Conservation (phyloP, 2,329 filamentous ascomycete genomes). For the Emmonsia crescens region DNA sequence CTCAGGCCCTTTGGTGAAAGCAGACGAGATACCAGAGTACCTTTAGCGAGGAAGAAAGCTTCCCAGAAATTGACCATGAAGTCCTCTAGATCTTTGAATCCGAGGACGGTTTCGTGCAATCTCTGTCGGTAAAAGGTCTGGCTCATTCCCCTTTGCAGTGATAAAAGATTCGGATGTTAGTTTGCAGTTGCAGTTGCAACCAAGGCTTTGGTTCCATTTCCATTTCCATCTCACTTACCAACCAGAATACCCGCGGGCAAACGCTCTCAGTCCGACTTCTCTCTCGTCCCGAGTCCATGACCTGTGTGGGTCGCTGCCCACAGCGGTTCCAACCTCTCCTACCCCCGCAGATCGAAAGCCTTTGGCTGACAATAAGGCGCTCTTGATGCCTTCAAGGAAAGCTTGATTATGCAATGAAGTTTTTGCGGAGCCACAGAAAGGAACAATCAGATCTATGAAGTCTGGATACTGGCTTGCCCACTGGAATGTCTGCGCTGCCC, state of each 20-base stretch:
- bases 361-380: conserved; percentile 48
- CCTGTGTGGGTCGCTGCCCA: conserved; percentile 29
- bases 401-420: conserved; percentile 58
- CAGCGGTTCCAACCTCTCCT: conserved; percentile 34
- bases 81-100: conserved; percentile 58
- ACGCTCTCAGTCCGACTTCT: conserved; percentile 53
- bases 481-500: conserved; percentile 54
- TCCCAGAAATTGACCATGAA: conserved; percentile 72
- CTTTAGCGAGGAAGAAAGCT: conserved; percentile 58
- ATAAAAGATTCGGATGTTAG: background rate
- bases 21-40: too few species aligned
- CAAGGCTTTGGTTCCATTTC: background rate
- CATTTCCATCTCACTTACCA: conserved; percentile 34
- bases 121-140: conserved; percentile 67
- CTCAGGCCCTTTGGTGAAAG: background rate
- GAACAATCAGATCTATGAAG: conserved; percentile 54
- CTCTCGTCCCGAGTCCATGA: conserved; percentile 45
- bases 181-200: background rate
- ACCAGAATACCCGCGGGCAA: conserved; percentile 65
- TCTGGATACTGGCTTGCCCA: conserved; percentile 54
- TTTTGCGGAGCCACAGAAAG: conserved; percentile 56
- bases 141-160: conserved; percentile 55
- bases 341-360: conserved; percentile 43
- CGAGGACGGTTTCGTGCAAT: conserved; percentile 54
- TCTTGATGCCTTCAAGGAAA: conserved; percentile 55